A percentile compares a stretch with the other conserved stretches of the same genome.
Conservation (phyloP, 495 filamentous ascomycete species). For the Lichenothelia convexa region DNA sequence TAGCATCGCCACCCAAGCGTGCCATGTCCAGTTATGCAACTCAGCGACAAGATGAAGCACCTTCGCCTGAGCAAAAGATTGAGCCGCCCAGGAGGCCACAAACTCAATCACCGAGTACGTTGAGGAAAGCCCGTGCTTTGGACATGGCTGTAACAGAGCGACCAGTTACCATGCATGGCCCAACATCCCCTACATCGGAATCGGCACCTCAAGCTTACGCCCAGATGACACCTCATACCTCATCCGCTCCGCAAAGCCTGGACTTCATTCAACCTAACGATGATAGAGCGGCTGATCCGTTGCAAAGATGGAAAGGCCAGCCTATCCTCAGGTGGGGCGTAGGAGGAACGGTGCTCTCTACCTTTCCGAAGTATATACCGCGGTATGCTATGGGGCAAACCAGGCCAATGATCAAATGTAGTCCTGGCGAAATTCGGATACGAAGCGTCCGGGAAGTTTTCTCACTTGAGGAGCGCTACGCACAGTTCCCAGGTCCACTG, state of each 20-base stretch:
- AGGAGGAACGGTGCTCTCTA: conserved; percentile 63
- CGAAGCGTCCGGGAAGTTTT: conserved; percentile 49
- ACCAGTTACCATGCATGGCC: conserved; percentile 49
- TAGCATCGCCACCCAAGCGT: neutral
- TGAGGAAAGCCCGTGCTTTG: conserved; percentile 33
- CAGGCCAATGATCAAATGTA: conserved; percentile 62
- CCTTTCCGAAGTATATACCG: conserved; percentile 76
- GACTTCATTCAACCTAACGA: conserved; percentile 45
- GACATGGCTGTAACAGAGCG: conserved; percentile 30
- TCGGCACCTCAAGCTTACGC: conserved; percentile 17
- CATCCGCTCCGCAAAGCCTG: no score
- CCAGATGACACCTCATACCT: conserved; percentile 20
- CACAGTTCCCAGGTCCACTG: conserved; percentile 77
- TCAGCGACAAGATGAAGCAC: neutral
- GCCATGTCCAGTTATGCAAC: neutral
- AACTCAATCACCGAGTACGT: conserved; percentile 62
- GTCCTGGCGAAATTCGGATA: conserved; percentile 67
- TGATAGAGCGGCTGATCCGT: conserved; percentile 57
- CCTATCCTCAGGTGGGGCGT: conserved; percentile 80
- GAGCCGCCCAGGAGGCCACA: conserved; percentile 53
- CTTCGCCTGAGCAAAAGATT: neutral
- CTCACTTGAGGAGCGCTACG: conserved; percentile 47
- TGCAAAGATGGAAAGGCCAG: conserved; percentile 76
- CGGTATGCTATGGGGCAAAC: conserved; percentile 59
- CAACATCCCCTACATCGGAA: conserved; percentile 28